phyloP scores from a whole-genome alignment of 441 rosid genomes.

The Cnidoscolus chayamansa region DNA sequence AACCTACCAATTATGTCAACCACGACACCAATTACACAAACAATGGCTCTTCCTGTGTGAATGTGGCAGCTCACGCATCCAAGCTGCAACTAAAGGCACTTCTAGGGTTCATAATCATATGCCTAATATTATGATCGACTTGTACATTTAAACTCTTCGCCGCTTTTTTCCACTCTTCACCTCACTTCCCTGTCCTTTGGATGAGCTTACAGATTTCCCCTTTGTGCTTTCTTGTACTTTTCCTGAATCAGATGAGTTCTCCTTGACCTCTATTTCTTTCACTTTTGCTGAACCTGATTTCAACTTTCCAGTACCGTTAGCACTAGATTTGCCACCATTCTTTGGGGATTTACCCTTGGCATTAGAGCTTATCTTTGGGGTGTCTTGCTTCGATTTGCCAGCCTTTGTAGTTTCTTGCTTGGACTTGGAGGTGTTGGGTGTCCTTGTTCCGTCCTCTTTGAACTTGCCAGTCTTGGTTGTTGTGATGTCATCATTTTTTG shows the following conservation, averaged over 20 bases:
- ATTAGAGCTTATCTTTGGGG: conserved; percentile 36
- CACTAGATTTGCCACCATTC: conserved; percentile 40
- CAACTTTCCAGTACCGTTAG: conserved; percentile 44
- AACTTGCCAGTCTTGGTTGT: conserved; percentile 43
- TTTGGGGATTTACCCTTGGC: conserved; percentile 42
- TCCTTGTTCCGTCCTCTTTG: conserved; percentile 43
- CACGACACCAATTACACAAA: conserved; percentile 17
- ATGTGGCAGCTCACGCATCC: conserved; percentile 13
- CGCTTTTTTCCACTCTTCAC: conserved; percentile 62
- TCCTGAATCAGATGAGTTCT: conserved; percentile 46
- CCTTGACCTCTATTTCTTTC: conserved; percentile 48
- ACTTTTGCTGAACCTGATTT: conserved; percentile 55
- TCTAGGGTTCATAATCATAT: too few species aligned
- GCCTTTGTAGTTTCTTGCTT: conserved; percentile 44
- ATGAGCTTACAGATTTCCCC: conserved; percentile 40
- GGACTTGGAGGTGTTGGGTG: conserved; percentile 39
- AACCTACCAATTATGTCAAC: conserved; percentile 10
- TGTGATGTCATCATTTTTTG: conserved; percentile 34
- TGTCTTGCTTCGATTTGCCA: conserved; percentile 51
- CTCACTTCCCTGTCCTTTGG: conserved; percentile 57
- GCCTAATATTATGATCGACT: not conserved
- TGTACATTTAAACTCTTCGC: conserved; percentile 35
- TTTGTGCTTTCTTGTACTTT: conserved; percentile 40
- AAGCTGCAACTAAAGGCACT: conserved; percentile 11
- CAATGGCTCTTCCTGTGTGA: conserved; percentile 29